Evolutionary conservation across 176 grass and related monocot genomes (phyloP).

Genomic region (Triticum urartu): DNA sequence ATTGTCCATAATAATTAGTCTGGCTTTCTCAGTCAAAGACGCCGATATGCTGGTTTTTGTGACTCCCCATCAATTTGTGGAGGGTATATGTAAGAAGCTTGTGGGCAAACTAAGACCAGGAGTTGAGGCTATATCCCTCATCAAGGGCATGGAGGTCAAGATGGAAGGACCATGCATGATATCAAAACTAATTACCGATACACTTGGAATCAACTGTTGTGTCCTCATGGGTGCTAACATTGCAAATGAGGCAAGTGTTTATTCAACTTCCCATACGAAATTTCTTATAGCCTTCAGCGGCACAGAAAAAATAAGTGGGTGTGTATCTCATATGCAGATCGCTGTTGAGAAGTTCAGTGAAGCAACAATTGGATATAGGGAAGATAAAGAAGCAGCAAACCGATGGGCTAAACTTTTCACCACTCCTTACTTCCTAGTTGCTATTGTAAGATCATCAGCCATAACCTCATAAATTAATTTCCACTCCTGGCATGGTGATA

Average conservation of each 20-base stretch:
- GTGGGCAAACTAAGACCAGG: constrained; percentile 71
- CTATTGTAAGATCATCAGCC: constrained; percentile 52
- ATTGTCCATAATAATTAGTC: not conserved
- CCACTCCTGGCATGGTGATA: not conserved
- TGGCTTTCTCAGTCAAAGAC: constrained; percentile 64
- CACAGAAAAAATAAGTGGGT: not conserved
- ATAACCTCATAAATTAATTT: not conserved
- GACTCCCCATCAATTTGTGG: constrained; percentile 87
- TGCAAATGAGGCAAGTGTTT: constrained; percentile 76
- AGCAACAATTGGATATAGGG: constrained; percentile 89
- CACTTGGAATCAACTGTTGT: constrained; percentile 86
- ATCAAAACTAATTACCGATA: constrained; percentile 75
- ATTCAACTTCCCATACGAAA: not conserved
- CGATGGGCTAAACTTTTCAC: constrained; percentile 75
- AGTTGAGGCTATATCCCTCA: constrained; percentile 78
- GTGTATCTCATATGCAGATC: constrained; percentile 56
- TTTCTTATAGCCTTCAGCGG: not conserved
- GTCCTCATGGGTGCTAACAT: constrained; percentile 99
- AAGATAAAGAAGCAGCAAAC: constrained; percentile 72
- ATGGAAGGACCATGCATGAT: constrained; percentile 97
- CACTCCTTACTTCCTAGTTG: constrained; percentile 84
- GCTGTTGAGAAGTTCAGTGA: constrained; percentile 93
- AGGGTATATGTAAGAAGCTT: constrained; percentile 91
- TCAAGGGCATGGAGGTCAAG: constrained; percentile 98
- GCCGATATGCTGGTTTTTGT: constrained; percentile 93